These are phyloP conservation scores for Hypholoma sublateritium DNA, from an alignment of 768 basidiomycete species.

Conservation along the genomic window DNA sequence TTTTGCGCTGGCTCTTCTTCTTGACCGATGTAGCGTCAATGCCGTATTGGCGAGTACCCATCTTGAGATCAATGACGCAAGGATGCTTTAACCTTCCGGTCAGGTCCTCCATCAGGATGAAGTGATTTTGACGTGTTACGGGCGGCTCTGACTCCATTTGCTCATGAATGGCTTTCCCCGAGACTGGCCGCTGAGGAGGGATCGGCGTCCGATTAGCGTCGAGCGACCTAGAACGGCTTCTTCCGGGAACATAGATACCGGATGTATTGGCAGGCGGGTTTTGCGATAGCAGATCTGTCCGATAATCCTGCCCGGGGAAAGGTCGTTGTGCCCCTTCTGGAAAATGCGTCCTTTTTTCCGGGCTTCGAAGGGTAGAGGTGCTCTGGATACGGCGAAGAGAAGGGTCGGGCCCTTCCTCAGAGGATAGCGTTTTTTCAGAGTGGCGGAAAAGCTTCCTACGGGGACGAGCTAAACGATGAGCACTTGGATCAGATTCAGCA, in stretches of 20 bases:
- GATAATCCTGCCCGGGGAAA: neutral
- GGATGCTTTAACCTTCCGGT: conserved; percentile 89
- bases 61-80: conserved; percentile 97
- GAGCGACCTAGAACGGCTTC: conserved; percentile 45
- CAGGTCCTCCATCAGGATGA: conserved; percentile 98
- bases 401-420: conserved; percentile 32
- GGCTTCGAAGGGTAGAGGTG: conserved; percentile 47
- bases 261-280: conserved; percentile 17
- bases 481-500: conserved; percentile 23
- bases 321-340: conserved; percentile 1
- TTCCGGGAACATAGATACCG: conserved; percentile 37
- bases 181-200: conserved; percentile 21
- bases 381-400: conserved; percentile 66
- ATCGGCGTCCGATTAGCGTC: conserved; percentile 29
- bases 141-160: conserved; percentile 35
- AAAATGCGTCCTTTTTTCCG: conserved; percentile 26
- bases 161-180: conserved; percentile 34
- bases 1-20: conserved; percentile 98
- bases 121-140: conserved; percentile 89
- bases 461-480: conserved; percentile 19
- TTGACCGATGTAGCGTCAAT: conserved; percentile 90
- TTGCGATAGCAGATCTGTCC: neutral
- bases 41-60: conserved; percentile 99
- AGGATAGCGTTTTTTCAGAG: conserved; percentile 39
- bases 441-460: conserved; percentile 43